These are phyloP conservation scores for Skeletonema potamos DNA, from an alignment of 108 stramenopile species.

Conservation along the genomic window DNA sequence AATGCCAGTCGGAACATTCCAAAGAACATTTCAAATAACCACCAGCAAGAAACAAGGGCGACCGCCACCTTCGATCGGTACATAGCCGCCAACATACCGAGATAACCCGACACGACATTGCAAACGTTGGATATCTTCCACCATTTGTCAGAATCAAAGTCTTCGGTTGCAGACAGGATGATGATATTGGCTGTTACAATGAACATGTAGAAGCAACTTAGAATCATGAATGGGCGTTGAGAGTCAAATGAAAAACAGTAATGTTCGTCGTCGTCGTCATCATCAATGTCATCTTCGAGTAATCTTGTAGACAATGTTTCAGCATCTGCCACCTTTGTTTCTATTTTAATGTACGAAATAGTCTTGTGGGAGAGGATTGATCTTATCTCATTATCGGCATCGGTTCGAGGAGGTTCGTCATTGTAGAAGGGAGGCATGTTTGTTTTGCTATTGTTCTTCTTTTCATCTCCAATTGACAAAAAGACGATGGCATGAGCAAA, in stretches of 20 bases:
- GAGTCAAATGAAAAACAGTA: not conserved
- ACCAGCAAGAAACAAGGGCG: not conserved
- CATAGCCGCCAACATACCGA: not conserved
- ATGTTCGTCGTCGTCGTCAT: not conserved
- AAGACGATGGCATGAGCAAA: not conserved
- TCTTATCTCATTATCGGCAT: not conserved
- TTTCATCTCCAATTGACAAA: not conserved
- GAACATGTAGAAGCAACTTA: not conserved
- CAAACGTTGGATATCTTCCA: not conserved
- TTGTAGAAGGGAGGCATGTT: not conserved
- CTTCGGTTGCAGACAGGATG: not conserved
- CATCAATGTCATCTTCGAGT: not conserved
- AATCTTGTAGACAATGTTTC: not conserved
- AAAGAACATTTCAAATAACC: not conserved
- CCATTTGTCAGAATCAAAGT: not conserved
- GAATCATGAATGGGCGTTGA: not conserved
- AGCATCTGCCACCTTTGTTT: constrained; percentile 1
- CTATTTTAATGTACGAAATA: not conserved
- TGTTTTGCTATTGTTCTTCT: not conserved
- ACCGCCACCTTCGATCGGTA: not conserved
- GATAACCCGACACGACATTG: not conserved
- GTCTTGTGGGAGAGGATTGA: not conserved
- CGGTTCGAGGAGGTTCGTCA: not conserved
- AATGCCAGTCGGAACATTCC: not conserved
- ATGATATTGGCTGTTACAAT: not conserved